phyloP scores from a whole-genome alignment of 805 yeast species.

The Starmerella kuoi region DNA sequence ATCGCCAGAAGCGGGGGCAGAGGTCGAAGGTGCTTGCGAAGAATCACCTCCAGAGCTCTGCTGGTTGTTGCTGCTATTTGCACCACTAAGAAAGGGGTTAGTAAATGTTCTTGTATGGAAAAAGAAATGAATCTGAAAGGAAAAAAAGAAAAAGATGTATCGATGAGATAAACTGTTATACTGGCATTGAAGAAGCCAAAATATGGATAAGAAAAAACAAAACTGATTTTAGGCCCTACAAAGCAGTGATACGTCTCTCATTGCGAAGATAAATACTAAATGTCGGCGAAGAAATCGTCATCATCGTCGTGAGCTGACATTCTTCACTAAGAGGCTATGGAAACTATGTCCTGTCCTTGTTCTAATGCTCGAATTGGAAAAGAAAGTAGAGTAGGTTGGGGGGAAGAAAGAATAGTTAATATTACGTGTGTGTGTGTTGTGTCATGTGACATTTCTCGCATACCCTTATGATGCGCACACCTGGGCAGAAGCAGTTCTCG shows the following conservation, averaged over 20 bases:
- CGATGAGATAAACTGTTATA: not conserved
- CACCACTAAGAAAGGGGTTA: conserved; percentile 26
- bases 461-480: too few species aligned
- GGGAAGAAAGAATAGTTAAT: too few species aligned
- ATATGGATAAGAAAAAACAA: conserved; percentile 2
- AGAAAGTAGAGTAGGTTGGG: too few species aligned
- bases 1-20: conserved; percentile 1
- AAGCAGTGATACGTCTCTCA: conserved; percentile 1
- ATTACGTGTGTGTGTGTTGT: too few species aligned
- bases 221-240: conserved; percentile 4
- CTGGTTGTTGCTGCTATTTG: conserved; percentile 22
- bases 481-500: too few species aligned
- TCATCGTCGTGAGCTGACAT: conserved; percentile 77
- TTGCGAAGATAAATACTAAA: conserved; percentile 38
- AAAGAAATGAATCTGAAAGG: too few species aligned
- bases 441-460: too few species aligned
- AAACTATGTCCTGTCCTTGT: conserved; percentile 5
- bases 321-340: conserved; percentile 8
- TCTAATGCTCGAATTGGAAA: too few species aligned
- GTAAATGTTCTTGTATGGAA: too few species aligned
- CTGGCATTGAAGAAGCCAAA: not conserved
- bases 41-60: not conserved
- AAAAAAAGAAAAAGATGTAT: too few species aligned
- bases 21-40: not conserved
- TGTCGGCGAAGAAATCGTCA: conserved; percentile 87